Conservation (phyloP, 768 basidiomycete genomes). For the Tremella mesenterica region DNA sequence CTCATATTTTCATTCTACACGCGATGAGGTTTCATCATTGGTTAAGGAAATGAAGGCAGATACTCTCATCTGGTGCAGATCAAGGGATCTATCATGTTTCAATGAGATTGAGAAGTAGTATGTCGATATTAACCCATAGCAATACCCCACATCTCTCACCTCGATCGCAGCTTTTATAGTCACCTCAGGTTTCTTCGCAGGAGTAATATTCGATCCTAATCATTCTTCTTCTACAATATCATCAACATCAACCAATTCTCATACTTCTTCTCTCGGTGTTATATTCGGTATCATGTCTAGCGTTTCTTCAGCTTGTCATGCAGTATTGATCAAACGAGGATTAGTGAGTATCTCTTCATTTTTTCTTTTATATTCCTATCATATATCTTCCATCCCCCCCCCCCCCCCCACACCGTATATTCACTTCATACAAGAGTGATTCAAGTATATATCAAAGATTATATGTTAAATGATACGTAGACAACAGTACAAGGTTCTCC, state of each 20-base stretch:
- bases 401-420: neutral
- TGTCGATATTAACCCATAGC: no score
- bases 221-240: constrained; percentile 29
- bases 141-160: constrained; percentile 62
- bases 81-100: no score
- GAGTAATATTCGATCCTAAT: constrained; percentile 63
- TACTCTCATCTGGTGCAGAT: no score
- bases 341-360: no score
- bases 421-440: no score
- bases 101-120: no score
- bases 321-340: constrained; percentile 85
- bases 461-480: no score
- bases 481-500: constrained; percentile 65
- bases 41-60: no score
- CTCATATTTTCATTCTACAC: no score
- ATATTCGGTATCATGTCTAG: constrained; percentile 75
- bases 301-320: constrained; percentile 78
- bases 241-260: constrained; percentile 8
- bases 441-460: no score
- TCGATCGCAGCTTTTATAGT: constrained; percentile 69
- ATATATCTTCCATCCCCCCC: neutral
- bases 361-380: neutral
- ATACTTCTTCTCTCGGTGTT: constrained; percentile 52
- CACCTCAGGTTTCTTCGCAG: constrained; percentile 84
- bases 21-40: no score